Percentiles rank a stretch among this genome's conserved stretches.
phyloP scores from a whole-genome alignment of 768 basidiomycete genomes.

The Lactarius quietus region DNA sequence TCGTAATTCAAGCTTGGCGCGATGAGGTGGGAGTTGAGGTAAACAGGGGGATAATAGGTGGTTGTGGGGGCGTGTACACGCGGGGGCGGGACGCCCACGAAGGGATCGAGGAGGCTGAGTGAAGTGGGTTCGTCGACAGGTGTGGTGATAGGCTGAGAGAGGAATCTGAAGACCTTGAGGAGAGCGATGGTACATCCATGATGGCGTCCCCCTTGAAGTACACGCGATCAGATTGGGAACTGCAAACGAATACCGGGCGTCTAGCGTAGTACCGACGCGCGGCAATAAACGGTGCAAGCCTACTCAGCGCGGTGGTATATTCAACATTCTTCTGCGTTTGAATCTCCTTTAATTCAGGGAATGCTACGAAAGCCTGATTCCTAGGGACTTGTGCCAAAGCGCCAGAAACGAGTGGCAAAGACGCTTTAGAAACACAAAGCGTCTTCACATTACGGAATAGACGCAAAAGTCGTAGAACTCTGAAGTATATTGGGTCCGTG shows the following conservation, averaged over 20 bases:
- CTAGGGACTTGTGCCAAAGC: background rate
- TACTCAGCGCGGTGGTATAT: background rate
- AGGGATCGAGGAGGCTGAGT: background rate
- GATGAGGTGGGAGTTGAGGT: background rate
- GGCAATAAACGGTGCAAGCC: background rate
- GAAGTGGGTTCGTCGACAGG: conserved; percentile 11
- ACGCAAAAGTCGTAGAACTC: background rate
- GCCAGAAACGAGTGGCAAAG: background rate
- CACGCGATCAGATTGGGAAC: too few species aligned
- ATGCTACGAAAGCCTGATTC: background rate
- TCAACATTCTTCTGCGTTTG: background rate
- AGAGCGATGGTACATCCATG: too few species aligned
- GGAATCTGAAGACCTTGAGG: too few species aligned
- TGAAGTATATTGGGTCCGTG: background rate
- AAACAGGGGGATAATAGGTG: background rate
- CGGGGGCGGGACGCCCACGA: background rate
- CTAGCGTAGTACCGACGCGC: background rate
- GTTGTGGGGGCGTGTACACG: conserved; percentile 2
- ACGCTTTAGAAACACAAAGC: background rate
- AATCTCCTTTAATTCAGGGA: background rate
- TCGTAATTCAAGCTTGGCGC: conserved; percentile 10
- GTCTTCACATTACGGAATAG: background rate
- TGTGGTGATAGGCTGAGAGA: conserved; percentile 1
- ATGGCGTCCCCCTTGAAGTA: too few species aligned
- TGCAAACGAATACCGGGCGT: background rate